Conservation (phyloP, 306 rosid genomes). For the Echinosophora koreensis region DNA sequence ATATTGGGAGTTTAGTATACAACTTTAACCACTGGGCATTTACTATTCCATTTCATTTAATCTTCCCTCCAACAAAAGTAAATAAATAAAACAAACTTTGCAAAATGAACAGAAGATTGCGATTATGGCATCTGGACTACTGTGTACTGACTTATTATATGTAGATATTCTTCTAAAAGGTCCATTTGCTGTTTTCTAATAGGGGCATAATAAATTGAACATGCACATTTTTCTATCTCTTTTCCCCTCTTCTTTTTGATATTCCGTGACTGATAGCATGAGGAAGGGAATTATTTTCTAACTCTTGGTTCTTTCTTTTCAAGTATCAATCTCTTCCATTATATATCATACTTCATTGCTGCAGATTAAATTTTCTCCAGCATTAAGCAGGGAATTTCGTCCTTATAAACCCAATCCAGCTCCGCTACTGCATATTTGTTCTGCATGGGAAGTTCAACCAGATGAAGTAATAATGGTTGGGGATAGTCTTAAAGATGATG, state of each 20-base stretch:
- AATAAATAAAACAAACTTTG: conserved; percentile 3
- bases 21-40: conserved; percentile 12
- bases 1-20: background rate
- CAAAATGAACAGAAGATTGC: conserved; percentile 11
- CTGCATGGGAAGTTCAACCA: conserved; percentile 86
- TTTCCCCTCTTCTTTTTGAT: background rate
- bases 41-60: conserved; percentile 9
- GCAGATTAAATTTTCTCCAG: conserved; percentile 89
- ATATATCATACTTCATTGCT: conserved; percentile 40
- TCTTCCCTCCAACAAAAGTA: background rate
- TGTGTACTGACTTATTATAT: conserved; percentile 16
- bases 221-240: background rate
- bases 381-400: conserved; percentile 86
- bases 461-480: conserved; percentile 93
- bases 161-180: conserved; percentile 26
- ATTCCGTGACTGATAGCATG: conserved; percentile 12
- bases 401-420: conserved; percentile 93
- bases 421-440: conserved; percentile 87
- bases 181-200: conserved; percentile 14
- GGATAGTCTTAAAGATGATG: conserved; percentile 95
- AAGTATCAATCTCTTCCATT: conserved; percentile 10
- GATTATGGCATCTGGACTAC: conserved; percentile 15
- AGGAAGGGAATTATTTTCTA: conserved; percentile 13
- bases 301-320: conserved; percentile 1
- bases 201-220: conserved; percentile 20